Base-by-base conservation (phyloP, 805 yeast genomes). In the Wickerhamomyces chaumierensis region DNA sequence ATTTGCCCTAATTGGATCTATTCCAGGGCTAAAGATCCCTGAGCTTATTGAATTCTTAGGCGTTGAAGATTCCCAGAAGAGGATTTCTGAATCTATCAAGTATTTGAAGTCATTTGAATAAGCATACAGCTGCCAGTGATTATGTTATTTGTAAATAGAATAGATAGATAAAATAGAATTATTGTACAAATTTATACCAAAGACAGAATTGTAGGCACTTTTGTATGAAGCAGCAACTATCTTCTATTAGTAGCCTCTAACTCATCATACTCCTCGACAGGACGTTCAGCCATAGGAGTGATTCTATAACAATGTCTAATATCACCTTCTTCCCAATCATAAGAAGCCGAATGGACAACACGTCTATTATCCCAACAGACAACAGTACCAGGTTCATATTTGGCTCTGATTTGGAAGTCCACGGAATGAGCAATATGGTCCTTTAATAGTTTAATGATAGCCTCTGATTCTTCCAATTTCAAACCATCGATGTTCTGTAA, bases 281-380 rank as follows among this genome's bases (percentile, higher is more conserved):
- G 90, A 53, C 80, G 66, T 57, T 82, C 90, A 16, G 79, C 88
- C 49, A 73, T 71, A 3, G 82, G 78, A 15, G 87, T 80, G 41
- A 81, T 71, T 57, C 90, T 71, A 52, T 77, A 75, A 9, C 82
- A 83, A 48, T 81, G 90, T 57, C 92, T 72, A 18, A 74, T 66
- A 31, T 68, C 72, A 15, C 81, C 78, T 35, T 71, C 66, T n/a
- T n/a, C 18, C 18, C 11, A 66, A 47, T 70, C 75, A 57, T 65
- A 57, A 18, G 69, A 63, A n/a, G 75, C 74, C 43, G 57, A 58
- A 55, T 75, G 81, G 44, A 65, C 67, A 35, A 72, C 62, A 38
- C 71, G 50, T 52, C 81, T 61, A 61, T 75, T 75, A 48, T 75
- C 81, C 80, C 81, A 75, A 29, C 74, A 48, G 7, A 76, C 80